Evolutionary conservation across 2,329 filamentous ascomycete genomes (phyloP).

Genomic region (Fusarium pseudoanthophilum): DNA sequence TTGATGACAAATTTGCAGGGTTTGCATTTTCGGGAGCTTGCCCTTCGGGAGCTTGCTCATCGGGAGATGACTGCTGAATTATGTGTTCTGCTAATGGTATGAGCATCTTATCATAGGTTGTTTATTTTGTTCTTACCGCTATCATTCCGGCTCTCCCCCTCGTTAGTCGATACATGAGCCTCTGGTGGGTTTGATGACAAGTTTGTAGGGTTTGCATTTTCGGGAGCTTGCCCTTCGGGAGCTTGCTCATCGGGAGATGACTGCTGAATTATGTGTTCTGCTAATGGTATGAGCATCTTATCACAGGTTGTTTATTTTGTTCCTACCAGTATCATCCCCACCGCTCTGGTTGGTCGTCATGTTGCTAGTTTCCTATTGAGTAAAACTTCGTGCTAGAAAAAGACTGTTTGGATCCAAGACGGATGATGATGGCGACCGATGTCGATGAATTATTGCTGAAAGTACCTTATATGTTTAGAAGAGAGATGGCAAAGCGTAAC

Average conservation of each 20-base stretch:
- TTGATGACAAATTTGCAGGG: not conserved
- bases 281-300: not conserved
- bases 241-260: not conserved
- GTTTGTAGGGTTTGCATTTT: not conserved
- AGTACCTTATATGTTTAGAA: not conserved
- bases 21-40: not conserved
- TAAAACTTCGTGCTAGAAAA: not conserved
- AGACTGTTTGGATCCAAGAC: slow-evolving; percentile 15
- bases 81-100: not conserved
- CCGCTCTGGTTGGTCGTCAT: not conserved
- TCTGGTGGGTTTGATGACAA: not conserved
- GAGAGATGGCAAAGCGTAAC: not conserved
- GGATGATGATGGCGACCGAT: not conserved
- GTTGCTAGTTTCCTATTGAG: not conserved
- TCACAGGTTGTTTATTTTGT: not conserved
- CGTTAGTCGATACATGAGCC: not conserved
- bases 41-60: not conserved
- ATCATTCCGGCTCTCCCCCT: not conserved
- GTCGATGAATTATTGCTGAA: not conserved
- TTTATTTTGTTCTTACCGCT: not conserved
- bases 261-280: not conserved
- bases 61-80: not conserved
- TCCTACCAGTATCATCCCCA: not conserved
- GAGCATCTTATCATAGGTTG: not conserved
- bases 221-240: not conserved